A percentile compares a stretch with the other conserved stretches of the same genome.
Evolutionary conservation across 2,329 filamentous ascomycete species (phyloP).

Genomic region (Septoria petroselini): DNA sequence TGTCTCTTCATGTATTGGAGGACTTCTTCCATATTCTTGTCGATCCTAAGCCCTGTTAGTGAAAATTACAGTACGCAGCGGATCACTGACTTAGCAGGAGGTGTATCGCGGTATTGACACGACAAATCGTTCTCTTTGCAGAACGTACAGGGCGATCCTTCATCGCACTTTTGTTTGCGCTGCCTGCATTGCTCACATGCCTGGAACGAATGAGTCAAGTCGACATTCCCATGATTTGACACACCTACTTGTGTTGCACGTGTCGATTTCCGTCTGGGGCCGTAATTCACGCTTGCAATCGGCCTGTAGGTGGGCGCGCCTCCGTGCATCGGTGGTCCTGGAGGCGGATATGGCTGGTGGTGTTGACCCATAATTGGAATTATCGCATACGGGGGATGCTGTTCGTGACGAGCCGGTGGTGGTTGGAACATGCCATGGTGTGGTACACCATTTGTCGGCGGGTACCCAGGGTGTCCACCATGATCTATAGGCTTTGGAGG

Average conservation of each 20-base stretch:
- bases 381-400: constrained; percentile 29
- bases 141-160: constrained; percentile 75
- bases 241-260: constrained; percentile 37
- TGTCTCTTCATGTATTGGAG: constrained; percentile 45
- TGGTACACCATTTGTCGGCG: constrained; percentile 30
- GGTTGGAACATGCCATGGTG: constrained; percentile 27
- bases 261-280: constrained; percentile 37
- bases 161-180: constrained; percentile 88
- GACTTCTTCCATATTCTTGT: constrained; percentile 50
- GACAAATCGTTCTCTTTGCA: constrained; percentile 82
- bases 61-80: neutral
- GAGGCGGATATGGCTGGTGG: constrained; percentile 29
- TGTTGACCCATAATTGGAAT: constrained; percentile 34
- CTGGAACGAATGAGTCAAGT: constrained; percentile 44
- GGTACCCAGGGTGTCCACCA: constrained; percentile 34
- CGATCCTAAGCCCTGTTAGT: constrained; percentile 41
- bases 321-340: constrained; percentile 30
- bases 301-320: constrained; percentile 29
- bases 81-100: constrained; percentile 75
- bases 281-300: constrained; percentile 26
- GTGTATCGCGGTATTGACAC: constrained; percentile 87
- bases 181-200: constrained; percentile 88
- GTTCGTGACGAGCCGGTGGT: constrained; percentile 30
- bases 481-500: constrained; percentile 32
- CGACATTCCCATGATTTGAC: neutral